phyloP scores from a whole-genome alignment of 805 yeast species.

The Kodamaea restingae region DNA sequence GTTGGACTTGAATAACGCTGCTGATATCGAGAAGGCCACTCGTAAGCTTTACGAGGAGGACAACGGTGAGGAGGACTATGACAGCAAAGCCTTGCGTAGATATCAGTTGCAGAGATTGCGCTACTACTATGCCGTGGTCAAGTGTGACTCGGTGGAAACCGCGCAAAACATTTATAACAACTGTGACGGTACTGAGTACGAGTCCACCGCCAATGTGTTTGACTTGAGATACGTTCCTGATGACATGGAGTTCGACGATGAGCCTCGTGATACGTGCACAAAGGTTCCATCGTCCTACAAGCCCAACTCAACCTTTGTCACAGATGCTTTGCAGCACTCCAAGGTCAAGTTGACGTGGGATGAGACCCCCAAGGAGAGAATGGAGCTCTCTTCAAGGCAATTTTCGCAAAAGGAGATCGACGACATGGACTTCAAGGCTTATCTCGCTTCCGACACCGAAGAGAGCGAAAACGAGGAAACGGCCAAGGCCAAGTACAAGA shows the following conservation, averaged over 20 bases:
- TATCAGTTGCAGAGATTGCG: conserved; percentile 91
- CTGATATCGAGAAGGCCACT: conserved; percentile 55
- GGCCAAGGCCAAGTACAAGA: conserved; percentile 57
- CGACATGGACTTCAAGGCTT: conserved; percentile 89
- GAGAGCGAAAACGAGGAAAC: conserved; percentile 47
- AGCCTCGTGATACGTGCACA: conserved; percentile 69
- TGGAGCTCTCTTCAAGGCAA: conserved; percentile 68
- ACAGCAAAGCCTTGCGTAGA: conserved; percentile 75
- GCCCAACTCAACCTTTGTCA: conserved; percentile 72
- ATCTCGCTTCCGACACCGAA: conserved; percentile 75
- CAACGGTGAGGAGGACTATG: conserved; percentile 78
- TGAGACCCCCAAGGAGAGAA: conserved; percentile 91
- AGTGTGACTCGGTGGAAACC: conserved; percentile 69
- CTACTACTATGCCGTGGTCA: conserved; percentile 88
- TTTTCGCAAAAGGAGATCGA: conserved; percentile 86
- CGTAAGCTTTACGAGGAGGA: conserved; percentile 73
- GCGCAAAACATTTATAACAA: conserved; percentile 74
- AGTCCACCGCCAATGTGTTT: conserved; percentile 90
- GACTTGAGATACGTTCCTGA: conserved; percentile 92
- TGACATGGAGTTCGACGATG: conserved; percentile 77
- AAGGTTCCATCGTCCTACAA: conserved; percentile 73
- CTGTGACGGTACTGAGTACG: conserved; percentile 95
- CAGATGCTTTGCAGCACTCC: conserved; percentile 95
- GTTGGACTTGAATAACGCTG: conserved; percentile 44
- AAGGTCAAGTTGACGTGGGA: conserved; percentile 98